Percentiles rank a stretch among this genome's conserved stretches.
phyloP scores from a whole-genome alignment of 192 early-diverging fungal genomes.

The Endogone sp. region DNA sequence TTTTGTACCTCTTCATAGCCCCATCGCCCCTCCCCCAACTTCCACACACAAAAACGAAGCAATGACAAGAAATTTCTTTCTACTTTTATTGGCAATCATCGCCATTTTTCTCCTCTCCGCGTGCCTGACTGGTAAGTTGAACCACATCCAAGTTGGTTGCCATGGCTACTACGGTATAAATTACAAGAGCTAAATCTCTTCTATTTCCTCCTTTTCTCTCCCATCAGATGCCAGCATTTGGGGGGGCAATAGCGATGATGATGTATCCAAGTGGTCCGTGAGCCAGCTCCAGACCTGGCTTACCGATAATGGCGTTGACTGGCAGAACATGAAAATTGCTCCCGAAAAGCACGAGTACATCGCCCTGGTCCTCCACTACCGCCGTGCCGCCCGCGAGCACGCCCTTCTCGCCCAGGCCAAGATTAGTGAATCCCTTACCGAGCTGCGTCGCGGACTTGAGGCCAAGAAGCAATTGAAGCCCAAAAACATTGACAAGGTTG shows the following conservation, averaged over 20 bases:
- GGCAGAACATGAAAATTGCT: conserved; percentile 10
- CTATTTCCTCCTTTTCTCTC: not conserved
- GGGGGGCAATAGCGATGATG: too few relatives aligned
- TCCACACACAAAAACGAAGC: not conserved
- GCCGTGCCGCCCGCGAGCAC: conserved; percentile 10
- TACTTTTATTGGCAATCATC: not conserved
- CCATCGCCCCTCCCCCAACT: not conserved
- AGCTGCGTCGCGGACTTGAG: conserved; percentile 16
- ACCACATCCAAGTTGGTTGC: not conserved
- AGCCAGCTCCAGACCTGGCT: conserved; percentile 17
- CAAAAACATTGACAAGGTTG: conserved; percentile 5
- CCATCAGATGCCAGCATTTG: not conserved
- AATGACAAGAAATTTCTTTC: conserved; percentile 1
- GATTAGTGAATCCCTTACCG: conserved; percentile 13
- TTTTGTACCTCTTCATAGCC: not conserved
- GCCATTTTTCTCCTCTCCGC: too few relatives aligned
- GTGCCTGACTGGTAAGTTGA: too few relatives aligned
- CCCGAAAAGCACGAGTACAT: not conserved
- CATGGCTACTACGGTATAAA: not conserved
- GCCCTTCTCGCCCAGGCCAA: conserved; percentile 12
- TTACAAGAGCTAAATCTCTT: not conserved
- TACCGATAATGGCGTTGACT: conserved; percentile 25
- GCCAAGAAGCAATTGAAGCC: conserved; percentile 12
- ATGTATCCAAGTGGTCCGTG: conserved; percentile 21
- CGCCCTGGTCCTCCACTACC: conserved; percentile 23